phyloP scores from a whole-genome alignment of 805 yeast species.

The Hanseniaspora occidentalis region DNA sequence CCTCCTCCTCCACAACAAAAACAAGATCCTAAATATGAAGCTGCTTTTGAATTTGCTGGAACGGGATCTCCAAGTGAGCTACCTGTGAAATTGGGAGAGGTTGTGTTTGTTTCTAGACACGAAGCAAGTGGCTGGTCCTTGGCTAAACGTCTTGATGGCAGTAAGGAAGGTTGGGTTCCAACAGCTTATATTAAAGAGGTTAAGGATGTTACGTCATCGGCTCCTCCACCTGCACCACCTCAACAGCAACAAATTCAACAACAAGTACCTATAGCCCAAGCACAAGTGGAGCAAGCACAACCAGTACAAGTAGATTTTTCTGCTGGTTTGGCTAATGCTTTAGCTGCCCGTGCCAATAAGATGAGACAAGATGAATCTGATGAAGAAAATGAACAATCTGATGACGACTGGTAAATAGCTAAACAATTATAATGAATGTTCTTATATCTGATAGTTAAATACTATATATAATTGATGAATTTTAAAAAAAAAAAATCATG shows the following conservation, averaged over 20 bases:
- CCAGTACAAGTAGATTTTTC: constrained; percentile 35
- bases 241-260: constrained; percentile 21
- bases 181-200: constrained; percentile 72
- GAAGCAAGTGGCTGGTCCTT: constrained; percentile 92
- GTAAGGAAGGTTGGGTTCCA: constrained; percentile 94
- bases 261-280: constrained; percentile 12
- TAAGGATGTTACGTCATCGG: constrained; percentile 18
- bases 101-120: constrained; percentile 57
- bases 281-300: constrained; percentile 7
- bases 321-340: constrained; percentile 82
- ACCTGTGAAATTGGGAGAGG: constrained; percentile 64
- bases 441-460: no score
- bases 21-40: constrained; percentile 66
- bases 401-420: constrained; percentile 25
- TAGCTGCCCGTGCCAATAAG: constrained; percentile 64
- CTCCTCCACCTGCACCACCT: constrained; percentile 27
- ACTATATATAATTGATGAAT: neutral
- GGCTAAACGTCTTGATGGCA: constrained; percentile 63
- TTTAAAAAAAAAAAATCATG: neutral
- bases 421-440: no score
- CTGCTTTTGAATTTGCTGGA: constrained; percentile 81
- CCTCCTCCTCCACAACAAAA: constrained; percentile 51
- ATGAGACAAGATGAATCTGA: constrained; percentile 50
- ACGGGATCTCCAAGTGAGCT: constrained; percentile 72
- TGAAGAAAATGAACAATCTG: constrained; percentile 57